Evolutionary conservation across 495 filamentous ascomycete species (phyloP).

Genomic region (Penicillium pulvis): DNA sequence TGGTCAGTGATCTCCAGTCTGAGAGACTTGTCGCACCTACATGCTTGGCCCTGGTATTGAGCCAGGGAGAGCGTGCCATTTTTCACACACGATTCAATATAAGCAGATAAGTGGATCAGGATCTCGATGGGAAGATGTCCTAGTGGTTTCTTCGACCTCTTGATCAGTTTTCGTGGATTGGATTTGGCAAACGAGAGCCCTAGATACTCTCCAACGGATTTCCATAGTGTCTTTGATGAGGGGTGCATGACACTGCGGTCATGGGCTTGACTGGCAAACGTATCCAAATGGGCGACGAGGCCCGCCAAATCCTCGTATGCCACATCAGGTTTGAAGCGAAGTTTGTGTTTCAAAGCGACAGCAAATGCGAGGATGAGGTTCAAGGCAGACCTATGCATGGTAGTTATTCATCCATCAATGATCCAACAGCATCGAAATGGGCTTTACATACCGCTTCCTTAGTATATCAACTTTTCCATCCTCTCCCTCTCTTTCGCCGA

Average conservation of each 20-base stretch:
- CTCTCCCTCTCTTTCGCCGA: slow-evolving; percentile 64
- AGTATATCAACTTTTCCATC: slow-evolving; percentile 68
- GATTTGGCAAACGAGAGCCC: slow-evolving; percentile 69
- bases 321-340: slow-evolving; percentile 86
- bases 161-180: slow-evolving; percentile 74
- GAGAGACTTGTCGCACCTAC: slow-evolving; percentile 28
- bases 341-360: slow-evolving; percentile 76
- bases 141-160: slow-evolving; percentile 61
- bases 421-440: not conserved
- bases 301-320: slow-evolving; percentile 67
- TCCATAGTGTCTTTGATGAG: slow-evolving; percentile 55
- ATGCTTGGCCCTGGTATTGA: slow-evolving; percentile 47
- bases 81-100: slow-evolving; percentile 57
- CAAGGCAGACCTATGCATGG: slow-evolving; percentile 61
- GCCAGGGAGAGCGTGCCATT: slow-evolving; percentile 58
- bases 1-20: not conserved
- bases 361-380: slow-evolving; percentile 82
- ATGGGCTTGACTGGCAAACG: slow-evolving; percentile 69
- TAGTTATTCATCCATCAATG: slow-evolving; percentile 7
- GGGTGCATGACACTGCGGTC: slow-evolving; percentile 46
- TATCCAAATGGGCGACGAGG: slow-evolving; percentile 40
- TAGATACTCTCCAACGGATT: slow-evolving; percentile 65
- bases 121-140: slow-evolving; percentile 81
- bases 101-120: slow-evolving; percentile 68
- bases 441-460: slow-evolving; percentile 57